Base-by-base conservation (phyloP, 345 rosid species). In the Mercurialis annua region DNA sequence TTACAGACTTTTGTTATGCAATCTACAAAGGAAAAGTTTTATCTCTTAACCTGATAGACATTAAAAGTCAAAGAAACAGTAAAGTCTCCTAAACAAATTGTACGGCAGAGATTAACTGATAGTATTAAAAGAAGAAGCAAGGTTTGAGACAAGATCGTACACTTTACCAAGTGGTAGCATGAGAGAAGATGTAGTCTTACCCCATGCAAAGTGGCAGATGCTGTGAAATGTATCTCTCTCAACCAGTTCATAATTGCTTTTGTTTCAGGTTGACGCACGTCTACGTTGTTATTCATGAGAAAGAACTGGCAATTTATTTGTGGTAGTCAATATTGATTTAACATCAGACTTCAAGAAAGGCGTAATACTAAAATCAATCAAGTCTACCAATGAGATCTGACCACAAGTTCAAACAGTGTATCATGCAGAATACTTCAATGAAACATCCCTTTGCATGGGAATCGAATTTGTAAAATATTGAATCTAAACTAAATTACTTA, bases 161-260 rank as follows among this genome's bases (percentile, higher is more conserved):
- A 27, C 38, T 31, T 53, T 30, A 44, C 51, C 49, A 50, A 73
- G 52, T 60, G 24, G 59, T 46, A 64, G 29, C 62, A 71, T 31
- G 48, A 56, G 10, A 38, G n/a, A 24, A 30, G 36, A 48, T 11
- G 60, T 46, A 71, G 43, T 40, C 63, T 68, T 85, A 94, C 98
- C 96, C 99, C 98, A 38, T 94, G 99, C 75, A 94, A 77, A 78
- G 84, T 86, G 15, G 99, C 98, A 15, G 98, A 94, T 62, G 89
- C 96, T 66, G 96, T 80, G 79, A 94, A 94, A 43, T 29, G 86
- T 67, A 78, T 81, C 57, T 88, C 83, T 76, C 78, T 85, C 84
- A 80, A 72, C 99, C 99, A 94, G 51, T 65, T 85, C 86, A 91
- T 89, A 64, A 89, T 78, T 67, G 98, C 99, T 59, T 58, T 85